These are phyloP conservation scores for Sclerotinia borealis DNA, from an alignment of 2,329 filamentous ascomycete genomes.

Conservation along the genomic window DNA sequence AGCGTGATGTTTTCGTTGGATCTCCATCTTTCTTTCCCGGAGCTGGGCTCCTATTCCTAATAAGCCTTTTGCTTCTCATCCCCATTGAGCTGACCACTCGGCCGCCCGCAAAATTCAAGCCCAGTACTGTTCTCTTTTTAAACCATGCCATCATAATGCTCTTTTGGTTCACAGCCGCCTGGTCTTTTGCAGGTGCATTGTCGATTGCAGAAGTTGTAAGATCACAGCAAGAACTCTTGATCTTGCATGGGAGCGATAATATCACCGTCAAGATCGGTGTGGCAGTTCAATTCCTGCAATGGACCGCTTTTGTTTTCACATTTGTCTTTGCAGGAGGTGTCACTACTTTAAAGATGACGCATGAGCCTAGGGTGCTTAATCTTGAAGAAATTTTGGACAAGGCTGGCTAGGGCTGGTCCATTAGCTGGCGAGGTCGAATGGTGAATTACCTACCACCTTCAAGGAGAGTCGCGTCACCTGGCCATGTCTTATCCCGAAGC, in stretches of 20 bases:
- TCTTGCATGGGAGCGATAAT: not conserved
- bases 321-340: not conserved
- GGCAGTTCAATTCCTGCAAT: not conserved
- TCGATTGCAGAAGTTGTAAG: not conserved
- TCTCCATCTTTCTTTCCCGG: not conserved
- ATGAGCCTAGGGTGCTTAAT: not conserved
- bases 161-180: slow-evolving; percentile 2
- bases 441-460: not conserved
- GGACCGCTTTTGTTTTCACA: slow-evolving; percentile 1
- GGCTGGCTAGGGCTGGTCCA: not conserved
- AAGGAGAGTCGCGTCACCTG: not conserved
- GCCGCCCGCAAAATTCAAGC: not conserved
- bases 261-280: not conserved
- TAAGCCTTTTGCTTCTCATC: not conserved
- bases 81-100: not conserved
- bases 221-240: not conserved
- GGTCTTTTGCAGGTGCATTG: not conserved
- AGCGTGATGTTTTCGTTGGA: not conserved
- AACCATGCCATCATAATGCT: not conserved
- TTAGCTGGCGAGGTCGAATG: not conserved
- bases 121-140: not conserved
- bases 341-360: not conserved
- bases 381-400: not conserved
- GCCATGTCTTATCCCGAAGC: not conserved
- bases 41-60: not conserved